These are phyloP conservation scores for Pseudogymnoascus sp. DNA, from an alignment of 2,329 filamentous ascomycete genomes.

Conservation along the genomic window DNA sequence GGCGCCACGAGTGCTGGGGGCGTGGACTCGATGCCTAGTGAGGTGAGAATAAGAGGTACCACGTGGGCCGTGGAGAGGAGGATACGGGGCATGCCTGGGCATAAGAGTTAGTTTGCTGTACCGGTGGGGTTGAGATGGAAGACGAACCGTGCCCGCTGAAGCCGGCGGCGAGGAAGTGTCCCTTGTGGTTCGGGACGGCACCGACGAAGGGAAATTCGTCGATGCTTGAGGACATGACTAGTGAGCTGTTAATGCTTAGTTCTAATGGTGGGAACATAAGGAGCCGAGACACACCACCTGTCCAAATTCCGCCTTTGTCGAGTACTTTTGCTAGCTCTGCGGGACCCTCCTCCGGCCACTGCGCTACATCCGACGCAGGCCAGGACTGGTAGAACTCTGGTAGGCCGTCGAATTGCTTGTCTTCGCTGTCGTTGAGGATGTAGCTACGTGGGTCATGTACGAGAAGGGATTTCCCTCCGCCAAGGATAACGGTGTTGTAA, in stretches of 20 bases:
- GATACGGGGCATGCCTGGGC: neutral
- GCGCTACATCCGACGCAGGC: neutral
- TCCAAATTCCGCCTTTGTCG: neutral
- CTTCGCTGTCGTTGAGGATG: slow-evolving; percentile 22
- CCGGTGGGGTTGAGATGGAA: neutral
- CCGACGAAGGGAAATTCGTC: neutral
- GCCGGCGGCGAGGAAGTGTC: neutral
- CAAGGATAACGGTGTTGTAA: slow-evolving; percentile 26
- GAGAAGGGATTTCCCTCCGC: slow-evolving; percentile 24
- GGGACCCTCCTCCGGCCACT: neutral
- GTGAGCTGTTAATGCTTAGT: neutral
- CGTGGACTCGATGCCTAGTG: slow-evolving; percentile 18
- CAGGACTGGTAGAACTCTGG: neutral
- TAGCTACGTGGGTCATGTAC: slow-evolving; percentile 22
- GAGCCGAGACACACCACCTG: neutral
- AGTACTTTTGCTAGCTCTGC: neutral
- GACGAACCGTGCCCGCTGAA: neutral
- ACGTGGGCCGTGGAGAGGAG: slow-evolving; percentile 26
- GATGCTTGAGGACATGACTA: neutral
- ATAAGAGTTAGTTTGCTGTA: neutral
- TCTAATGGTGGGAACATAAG: neutral
- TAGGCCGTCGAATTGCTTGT: slow-evolving; percentile 19
- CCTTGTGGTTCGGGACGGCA: neutral
- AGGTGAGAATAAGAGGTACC: slow-evolving; percentile 21
- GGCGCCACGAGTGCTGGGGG: slow-evolving; percentile 18